Evolutionary conservation across 306 rosid species (phyloP).

Genomic region (Castanea mollissima): DNA sequence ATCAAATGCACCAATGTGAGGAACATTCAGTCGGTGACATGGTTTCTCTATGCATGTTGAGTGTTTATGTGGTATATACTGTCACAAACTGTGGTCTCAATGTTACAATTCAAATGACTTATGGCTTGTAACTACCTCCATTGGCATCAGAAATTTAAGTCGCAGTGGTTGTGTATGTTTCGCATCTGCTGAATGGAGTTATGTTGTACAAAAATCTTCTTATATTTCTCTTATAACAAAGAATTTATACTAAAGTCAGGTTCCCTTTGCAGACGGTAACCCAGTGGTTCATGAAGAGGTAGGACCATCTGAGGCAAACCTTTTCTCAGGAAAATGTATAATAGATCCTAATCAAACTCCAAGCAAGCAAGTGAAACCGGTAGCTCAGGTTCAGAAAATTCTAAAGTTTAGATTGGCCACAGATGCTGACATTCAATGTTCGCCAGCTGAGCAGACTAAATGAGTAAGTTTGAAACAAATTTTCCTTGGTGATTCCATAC

Average conservation of each 20-base stretch:
- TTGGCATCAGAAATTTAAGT: not conserved
- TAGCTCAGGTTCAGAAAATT: constrained; percentile 53
- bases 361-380: constrained; percentile 58
- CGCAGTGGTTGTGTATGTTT: not conserved
- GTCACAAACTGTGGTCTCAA: not conserved
- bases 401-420: constrained; percentile 61
- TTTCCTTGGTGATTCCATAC: not conserved
- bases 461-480: constrained; percentile 5
- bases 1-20: not conserved
- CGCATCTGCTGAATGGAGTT: not conserved
- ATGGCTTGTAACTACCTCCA: not conserved
- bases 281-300: constrained; percentile 64
- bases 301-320: constrained; percentile 64
- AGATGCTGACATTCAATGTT: constrained; percentile 36
- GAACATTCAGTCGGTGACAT: not conserved
- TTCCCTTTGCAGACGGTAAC: constrained; percentile 41
- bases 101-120: too few species aligned
- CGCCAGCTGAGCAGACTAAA: constrained; percentile 24
- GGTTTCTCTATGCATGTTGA: not conserved
- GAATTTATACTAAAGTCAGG: constrained; percentile 1
- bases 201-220: not conserved
- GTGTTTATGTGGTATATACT: not conserved
- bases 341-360: constrained; percentile 57
- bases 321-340: constrained; percentile 50
- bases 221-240: not conserved